These are phyloP conservation scores for Sporothrix pallida DNA, from an alignment of 2,329 filamentous ascomycete species.

Conservation along the genomic window DNA sequence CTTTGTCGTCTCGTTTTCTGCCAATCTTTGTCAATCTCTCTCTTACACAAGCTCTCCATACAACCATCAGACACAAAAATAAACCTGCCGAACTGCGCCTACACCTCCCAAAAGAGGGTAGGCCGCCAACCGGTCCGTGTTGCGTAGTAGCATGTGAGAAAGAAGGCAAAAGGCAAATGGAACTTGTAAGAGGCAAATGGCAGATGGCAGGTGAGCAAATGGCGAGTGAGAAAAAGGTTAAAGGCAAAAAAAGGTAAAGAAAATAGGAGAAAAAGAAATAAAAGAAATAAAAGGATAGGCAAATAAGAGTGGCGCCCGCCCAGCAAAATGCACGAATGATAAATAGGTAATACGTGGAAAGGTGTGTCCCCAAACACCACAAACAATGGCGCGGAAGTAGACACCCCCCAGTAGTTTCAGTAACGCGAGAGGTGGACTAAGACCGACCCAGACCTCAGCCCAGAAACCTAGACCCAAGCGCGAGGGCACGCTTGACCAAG, in stretches of 20 bases:
- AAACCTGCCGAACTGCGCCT: constrained; percentile 9
- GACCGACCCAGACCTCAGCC: background rate
- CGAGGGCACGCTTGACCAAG: no score
- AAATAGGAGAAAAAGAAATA: background rate
- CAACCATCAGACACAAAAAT: background rate
- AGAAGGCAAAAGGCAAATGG: background rate
- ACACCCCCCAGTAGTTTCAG: constrained; percentile 3
- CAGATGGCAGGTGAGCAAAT: no score
- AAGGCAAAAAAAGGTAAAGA: background rate
- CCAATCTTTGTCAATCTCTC: background rate
- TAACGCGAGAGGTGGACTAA: background rate
- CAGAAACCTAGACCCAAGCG: background rate
- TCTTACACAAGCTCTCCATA: background rate
- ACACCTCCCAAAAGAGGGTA: constrained; percentile 12
- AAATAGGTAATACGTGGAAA: background rate
- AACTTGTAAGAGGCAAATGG: no score
- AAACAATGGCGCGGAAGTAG: background rate
- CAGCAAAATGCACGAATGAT: constrained; percentile 29
- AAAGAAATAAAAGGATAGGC: background rate
- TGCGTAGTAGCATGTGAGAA: background rate
- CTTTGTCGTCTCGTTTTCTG: background rate
- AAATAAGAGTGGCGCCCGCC: background rate
- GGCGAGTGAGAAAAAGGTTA: no score
- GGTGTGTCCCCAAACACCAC: background rate
- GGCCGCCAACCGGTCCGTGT: constrained; percentile 12